Evolutionary conservation across 2,329 filamentous ascomycete genomes (phyloP), one percentile per base, ranked within the genome.

Genomic region (Fusarium duplospermum): DNA sequence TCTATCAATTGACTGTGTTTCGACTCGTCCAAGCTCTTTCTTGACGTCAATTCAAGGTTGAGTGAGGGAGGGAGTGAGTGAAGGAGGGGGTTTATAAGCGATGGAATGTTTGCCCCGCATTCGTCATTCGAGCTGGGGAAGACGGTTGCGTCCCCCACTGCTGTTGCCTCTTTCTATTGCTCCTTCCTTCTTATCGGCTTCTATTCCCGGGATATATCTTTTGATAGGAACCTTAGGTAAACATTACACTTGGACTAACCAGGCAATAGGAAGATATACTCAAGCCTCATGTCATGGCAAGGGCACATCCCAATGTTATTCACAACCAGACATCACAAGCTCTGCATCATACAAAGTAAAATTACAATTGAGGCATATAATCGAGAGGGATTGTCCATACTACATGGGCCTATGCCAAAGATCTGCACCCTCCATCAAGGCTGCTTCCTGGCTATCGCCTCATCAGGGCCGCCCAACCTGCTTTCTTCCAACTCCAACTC

Each of bases 291-390:
- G n/a, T 42, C 38, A 42, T 9, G 38, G 5, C 3, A 40, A 40
- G 5, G 38, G 38, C n/a, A 52, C 11, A 11, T 52, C 18, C 11
- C 10, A 9, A 27, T n/a, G n/a, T 52, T 16, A 13, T 52, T 27
- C 33, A 7, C 4, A 33, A 56, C 40, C 24, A 50, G 14, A 27
- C 50, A n/a, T 54, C 50, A 27, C 65, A n/a, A 9, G 24, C 52
- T 24, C 13, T 52, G 13, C 70, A 73, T 58, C 54, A 66, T 74
- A 73, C 71, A 74, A 71, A 78, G 69, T 75, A 76, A 70, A 64
- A 78, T 76, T 79, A 78, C 77, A 79, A 66, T 77, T 70, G 72
- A 76, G 67, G 65, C 73, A 62, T 73, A 74, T 66, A 69, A 66
- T 65, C 70, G 77, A 77, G 68, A 70, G 74, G 71, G 66, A 67